Evolutionary conservation across 495 filamentous ascomycete genomes (phyloP).

Genomic region (Clavariopsis aquatica): DNA sequence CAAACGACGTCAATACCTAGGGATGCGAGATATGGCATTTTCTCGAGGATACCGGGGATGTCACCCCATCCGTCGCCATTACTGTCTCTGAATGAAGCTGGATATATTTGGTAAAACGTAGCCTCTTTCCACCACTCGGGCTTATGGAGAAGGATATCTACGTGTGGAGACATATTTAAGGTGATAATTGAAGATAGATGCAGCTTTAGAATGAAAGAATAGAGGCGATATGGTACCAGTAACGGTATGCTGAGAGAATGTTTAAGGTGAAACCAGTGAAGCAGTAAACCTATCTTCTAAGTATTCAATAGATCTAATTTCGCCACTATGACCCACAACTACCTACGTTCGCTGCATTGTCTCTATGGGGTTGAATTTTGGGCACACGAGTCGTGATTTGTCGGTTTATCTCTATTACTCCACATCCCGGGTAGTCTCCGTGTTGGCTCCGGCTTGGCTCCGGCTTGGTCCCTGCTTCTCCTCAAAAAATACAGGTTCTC

Average conservation of each 20-base stretch:
- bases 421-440: neutral
- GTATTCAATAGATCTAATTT: neutral
- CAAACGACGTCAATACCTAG: conserved; percentile 44
- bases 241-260: neutral
- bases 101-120: conserved; percentile 45
- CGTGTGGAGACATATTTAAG: conserved; percentile 30
- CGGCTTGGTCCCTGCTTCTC: conserved; percentile 20
- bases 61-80: conserved; percentile 38
- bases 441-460: conserved; percentile 15
- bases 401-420: neutral
- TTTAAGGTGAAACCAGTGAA: neutral
- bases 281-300: neutral
- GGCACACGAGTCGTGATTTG: conserved; percentile 2
- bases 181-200: too few relatives aligned
- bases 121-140: conserved; percentile 42
- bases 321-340: neutral
- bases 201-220: too few relatives aligned
- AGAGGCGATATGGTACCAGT: too few relatives aligned
- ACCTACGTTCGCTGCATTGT: neutral
- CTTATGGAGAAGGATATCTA: conserved; percentile 6
- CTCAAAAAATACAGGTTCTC: neutral
- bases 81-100: conserved; percentile 41
- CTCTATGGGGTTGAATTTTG: neutral
- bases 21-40: conserved; percentile 39
- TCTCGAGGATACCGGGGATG: conserved; percentile 33